A percentile compares a stretch with the other conserved stretches of the same genome.
These are phyloP conservation scores for Trametes polyzona DNA, from an alignment of 1,284 basidiomycete genomes.

Conservation along the genomic window DNA sequence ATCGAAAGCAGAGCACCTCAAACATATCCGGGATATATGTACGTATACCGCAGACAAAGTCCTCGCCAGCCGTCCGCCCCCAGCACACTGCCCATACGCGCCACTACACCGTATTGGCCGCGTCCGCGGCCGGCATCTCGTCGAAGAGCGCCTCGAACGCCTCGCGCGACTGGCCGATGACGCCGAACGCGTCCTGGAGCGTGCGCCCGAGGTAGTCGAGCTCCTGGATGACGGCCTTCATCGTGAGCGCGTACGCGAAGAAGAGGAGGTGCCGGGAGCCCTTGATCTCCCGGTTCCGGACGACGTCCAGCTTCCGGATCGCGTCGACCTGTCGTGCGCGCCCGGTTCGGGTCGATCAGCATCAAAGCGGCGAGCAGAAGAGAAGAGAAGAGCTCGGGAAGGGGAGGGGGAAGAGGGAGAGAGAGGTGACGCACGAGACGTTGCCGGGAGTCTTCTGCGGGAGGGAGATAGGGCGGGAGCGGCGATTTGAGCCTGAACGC, in stretches of 20 bases:
- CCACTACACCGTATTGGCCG: neutral
- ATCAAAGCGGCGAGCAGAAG: neutral
- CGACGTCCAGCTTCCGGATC: constrained; percentile 84
- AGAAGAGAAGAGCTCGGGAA: no score
- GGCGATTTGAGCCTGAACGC: constrained; percentile 91
- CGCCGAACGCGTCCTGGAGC: constrained; percentile 87
- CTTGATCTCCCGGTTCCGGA: constrained; percentile 74
- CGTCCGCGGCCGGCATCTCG: neutral
- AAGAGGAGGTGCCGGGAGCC: constrained; percentile 86
- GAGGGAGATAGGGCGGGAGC: constrained; percentile 93
- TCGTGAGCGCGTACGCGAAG: constrained; percentile 92
- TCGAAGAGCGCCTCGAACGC: constrained; percentile 41
- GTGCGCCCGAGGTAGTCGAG: constrained; percentile 78
- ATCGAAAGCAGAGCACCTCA: no score
- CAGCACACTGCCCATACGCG: no score
- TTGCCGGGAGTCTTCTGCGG: constrained; percentile 82
- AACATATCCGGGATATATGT: no score
- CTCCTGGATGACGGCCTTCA: constrained; percentile 90
- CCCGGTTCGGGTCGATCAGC: neutral
- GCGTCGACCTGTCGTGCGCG: constrained; percentile 63
- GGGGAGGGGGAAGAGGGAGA: neutral
- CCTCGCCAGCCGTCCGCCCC: no score
- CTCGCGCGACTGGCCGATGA: constrained; percentile 65
- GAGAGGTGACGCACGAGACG: constrained; percentile 60
- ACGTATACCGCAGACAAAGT: no score